phyloP scores from a whole-genome alignment of 1,284 basidiomycete species.

The Malassezia caprae region DNA sequence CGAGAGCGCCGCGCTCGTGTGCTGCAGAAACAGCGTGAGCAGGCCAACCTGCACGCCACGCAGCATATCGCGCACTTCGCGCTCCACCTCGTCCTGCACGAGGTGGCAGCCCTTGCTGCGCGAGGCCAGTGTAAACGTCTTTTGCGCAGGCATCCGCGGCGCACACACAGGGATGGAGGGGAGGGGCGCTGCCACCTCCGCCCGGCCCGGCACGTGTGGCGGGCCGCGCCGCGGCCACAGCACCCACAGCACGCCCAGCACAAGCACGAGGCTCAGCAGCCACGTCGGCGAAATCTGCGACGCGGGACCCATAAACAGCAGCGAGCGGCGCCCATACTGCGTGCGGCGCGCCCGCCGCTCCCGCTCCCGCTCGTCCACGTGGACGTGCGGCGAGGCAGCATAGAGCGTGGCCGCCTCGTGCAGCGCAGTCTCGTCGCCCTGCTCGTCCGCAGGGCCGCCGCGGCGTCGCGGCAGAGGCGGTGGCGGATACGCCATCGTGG shows the following conservation, averaged over 20 bases:
- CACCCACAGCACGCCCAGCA: conserved; percentile 6
- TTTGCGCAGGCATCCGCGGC: conserved; percentile 77
- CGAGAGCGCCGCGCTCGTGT: conserved; percentile 78
- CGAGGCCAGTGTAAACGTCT: conserved; percentile 59
- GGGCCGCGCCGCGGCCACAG: not conserved
- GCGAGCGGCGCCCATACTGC: conserved; percentile 5
- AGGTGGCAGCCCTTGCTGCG: conserved; percentile 61
- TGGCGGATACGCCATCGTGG: not conserved
- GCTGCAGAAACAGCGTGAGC: conserved; percentile 59
- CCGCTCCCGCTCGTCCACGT: conserved; percentile 1
- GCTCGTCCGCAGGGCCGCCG: not conserved
- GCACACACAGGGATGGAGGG: not conserved
- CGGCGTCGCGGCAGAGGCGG: not conserved
- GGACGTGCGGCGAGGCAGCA: conserved; percentile 8
- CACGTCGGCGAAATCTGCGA: conserved; percentile 3
- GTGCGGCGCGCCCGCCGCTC: not conserved
- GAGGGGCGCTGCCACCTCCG: not conserved
- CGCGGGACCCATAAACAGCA: conserved; percentile 10
- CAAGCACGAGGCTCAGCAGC: conserved; percentile 1
- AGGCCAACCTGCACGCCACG: conserved; percentile 58
- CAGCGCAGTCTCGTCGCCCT: conserved; percentile 4
- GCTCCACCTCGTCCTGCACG: conserved; percentile 65
- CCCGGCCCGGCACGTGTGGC: not conserved
- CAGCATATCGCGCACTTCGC: conserved; percentile 56
- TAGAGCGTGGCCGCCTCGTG: conserved; percentile 11